Evolutionary conservation across 345 rosid species (phyloP).

Genomic region (Cochlearia excelsa): DNA sequence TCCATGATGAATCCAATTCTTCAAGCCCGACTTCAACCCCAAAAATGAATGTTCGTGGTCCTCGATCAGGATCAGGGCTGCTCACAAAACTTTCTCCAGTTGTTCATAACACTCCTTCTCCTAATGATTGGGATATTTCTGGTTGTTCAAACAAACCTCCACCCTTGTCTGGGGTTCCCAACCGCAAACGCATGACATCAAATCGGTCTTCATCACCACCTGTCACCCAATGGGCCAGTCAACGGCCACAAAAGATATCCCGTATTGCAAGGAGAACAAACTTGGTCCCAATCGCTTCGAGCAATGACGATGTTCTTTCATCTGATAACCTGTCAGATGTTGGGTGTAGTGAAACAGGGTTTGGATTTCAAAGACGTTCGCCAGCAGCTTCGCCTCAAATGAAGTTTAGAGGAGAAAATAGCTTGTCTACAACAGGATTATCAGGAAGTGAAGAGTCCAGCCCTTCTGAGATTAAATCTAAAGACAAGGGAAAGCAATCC

Average conservation of each 20-base stretch:
- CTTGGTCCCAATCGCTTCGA: slow-evolving; percentile 69
- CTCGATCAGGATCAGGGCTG: slow-evolving; percentile 67
- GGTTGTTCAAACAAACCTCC: slow-evolving; percentile 77
- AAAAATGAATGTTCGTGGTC: slow-evolving; percentile 69
- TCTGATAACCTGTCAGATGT: slow-evolving; percentile 71
- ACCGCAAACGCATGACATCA: slow-evolving; percentile 71
- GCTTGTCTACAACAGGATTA: slow-evolving; percentile 63
- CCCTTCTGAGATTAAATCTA: slow-evolving; percentile 67
- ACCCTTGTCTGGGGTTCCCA: slow-evolving; percentile 60
- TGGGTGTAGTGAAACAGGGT: slow-evolving; percentile 59
- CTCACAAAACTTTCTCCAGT: slow-evolving; percentile 70
- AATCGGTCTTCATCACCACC: slow-evolving; percentile 83
- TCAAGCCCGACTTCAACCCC: slow-evolving; percentile 75
- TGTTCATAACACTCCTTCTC: slow-evolving; percentile 62
- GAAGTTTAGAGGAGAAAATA: slow-evolving; percentile 62
- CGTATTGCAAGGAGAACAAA: slow-evolving; percentile 92
- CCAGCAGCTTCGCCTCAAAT: slow-evolving; percentile 73
- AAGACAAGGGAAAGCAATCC: slow-evolving; percentile 69
- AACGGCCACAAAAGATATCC: slow-evolving; percentile 83
- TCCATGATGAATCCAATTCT: slow-evolving; percentile 74
- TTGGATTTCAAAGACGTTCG: slow-evolving; percentile 66
- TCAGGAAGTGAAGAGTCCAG: slow-evolving; percentile 95
- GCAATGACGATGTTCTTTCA: slow-evolving; percentile 67
- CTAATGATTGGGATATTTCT: slow-evolving; percentile 85
- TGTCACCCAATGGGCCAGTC: slow-evolving; percentile 83